Conservation (phyloP, 1,284 basidiomycete genomes). For the Ustilago trichophora region DNA sequence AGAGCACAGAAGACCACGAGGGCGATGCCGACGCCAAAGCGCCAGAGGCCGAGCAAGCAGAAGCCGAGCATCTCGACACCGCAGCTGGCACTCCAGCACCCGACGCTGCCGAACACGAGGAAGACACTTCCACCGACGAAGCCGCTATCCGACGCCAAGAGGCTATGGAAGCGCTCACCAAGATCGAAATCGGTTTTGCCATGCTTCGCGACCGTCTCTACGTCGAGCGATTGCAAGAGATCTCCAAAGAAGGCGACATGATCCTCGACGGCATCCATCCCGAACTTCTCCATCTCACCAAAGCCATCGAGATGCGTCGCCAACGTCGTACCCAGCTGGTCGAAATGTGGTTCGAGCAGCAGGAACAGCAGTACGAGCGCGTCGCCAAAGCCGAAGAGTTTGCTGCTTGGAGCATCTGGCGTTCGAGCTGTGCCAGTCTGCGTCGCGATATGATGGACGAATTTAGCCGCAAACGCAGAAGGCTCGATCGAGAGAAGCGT, state of each 20-base stretch:
- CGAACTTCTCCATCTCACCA: constrained; percentile 79
- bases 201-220: constrained; percentile 71
- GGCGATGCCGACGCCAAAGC: constrained; percentile 17
- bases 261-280: constrained; percentile 76
- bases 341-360: constrained; percentile 70
- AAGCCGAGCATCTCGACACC: constrained; percentile 36
- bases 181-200: constrained; percentile 72
- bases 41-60: constrained; percentile 16
- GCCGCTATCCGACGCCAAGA: constrained; percentile 67
- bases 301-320: constrained; percentile 66
- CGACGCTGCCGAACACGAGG: constrained; percentile 47
- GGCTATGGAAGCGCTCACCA: constrained; percentile 70
- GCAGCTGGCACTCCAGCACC: constrained; percentile 45
- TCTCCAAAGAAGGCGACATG: constrained; percentile 71
- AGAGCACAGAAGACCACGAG: constrained; percentile 7
- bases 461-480: constrained; percentile 79
- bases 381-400: constrained; percentile 73
- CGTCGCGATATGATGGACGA: constrained; percentile 84
- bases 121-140: constrained; percentile 57
- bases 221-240: constrained; percentile 71
- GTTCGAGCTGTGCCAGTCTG: constrained; percentile 68
- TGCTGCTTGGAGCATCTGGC: constrained; percentile 75
- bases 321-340: constrained; percentile 66
- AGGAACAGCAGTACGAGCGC: constrained; percentile 77
- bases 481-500: constrained; percentile 81